Base-by-base conservation (phyloP, 768 basidiomycete species). In the Neoboletus brunneissimus region DNA sequence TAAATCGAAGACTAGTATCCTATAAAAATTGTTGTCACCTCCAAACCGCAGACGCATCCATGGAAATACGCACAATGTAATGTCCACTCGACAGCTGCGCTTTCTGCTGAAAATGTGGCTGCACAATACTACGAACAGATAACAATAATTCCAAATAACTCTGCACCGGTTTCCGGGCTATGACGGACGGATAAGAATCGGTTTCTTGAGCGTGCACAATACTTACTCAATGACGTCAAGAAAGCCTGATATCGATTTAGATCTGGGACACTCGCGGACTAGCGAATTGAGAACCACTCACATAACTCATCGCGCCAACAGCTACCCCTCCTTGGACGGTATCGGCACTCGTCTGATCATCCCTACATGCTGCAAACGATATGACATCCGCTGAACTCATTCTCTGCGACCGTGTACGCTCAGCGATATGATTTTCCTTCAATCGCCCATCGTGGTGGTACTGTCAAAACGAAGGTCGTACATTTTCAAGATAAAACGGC, bases 281-380 rank as follows among this genome's bases (percentile, higher is more conserved):
- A 34, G 9, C 23, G 2, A 34, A 15, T 16, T 8, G 23, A 41
- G 16, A 35, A 7, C n/a, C 8, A 73, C 87, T 48, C 65, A 89
- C 88, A 71, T 87, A 79, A 69, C 87, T 89, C 86, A 91, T 91
- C 4, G 89, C 89, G 3, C 89, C 89, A 8, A 87, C 84, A 0
- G 88, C 85, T 5, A 81, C 74, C 22, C 86, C 86, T 23, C 76
- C 77, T 27, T 80, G 75, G 49, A 81, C 81, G 1, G 87, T 87
- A 65, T 90, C 89, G 0, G 86, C 85, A 64, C 88, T 90, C 0
- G 81, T 89, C 69, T 89, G 82, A 34, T 78, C 78, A 67, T 91
- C 89, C 51, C 81, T 77, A 64, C 88, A 89, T 22, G 82, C 87
- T 18, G 87, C 84, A 70, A 84, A 88, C 1, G 85, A 87, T 50